Evolutionary conservation across 1,284 basidiomycete species (phyloP).

Genomic region (Ustilago trichophora): DNA sequence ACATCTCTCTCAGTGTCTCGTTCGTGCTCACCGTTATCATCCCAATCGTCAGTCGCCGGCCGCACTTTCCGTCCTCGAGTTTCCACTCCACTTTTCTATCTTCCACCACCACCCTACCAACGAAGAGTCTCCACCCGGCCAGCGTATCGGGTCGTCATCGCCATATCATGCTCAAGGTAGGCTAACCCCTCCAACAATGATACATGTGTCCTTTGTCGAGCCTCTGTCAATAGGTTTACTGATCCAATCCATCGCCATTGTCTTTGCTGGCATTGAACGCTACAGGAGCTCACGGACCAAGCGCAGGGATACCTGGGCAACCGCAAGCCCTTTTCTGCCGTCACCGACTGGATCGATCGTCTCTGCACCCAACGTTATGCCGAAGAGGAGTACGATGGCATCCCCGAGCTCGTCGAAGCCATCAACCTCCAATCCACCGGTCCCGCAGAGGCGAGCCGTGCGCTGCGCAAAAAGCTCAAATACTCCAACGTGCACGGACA

Average conservation of each 20-base stretch:
- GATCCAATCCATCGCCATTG: neutral
- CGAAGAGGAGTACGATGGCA: conserved; percentile 67
- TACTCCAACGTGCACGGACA: conserved; percentile 91
- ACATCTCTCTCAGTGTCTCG: no score
- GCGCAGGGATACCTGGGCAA: conserved; percentile 45
- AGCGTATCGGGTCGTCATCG: no score
- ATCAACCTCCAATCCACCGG: conserved; percentile 83
- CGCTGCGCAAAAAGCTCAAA: conserved; percentile 94
- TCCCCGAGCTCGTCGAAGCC: conserved; percentile 89
- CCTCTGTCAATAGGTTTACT: neutral
- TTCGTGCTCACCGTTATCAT: neutral
- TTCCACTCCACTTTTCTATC: neutral
- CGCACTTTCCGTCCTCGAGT: no score
- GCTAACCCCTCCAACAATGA: neutral
- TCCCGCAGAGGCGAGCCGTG: conserved; percentile 84
- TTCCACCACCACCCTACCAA: neutral
- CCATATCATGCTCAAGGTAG: conserved; percentile 28
- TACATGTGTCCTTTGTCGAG: no score
- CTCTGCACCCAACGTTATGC: conserved; percentile 53
- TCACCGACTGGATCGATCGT: conserved; percentile 60
- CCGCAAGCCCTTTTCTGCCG: conserved; percentile 55
- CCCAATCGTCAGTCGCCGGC: neutral
- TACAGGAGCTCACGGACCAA: conserved; percentile 43
- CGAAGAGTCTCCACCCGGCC: no score
- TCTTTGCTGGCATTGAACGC: no score